Evolutionary conservation across 2,329 filamentous ascomycete genomes (phyloP), one percentile per base, ranked within the genome.

Genomic region (Alternaria metachromatica): DNA sequence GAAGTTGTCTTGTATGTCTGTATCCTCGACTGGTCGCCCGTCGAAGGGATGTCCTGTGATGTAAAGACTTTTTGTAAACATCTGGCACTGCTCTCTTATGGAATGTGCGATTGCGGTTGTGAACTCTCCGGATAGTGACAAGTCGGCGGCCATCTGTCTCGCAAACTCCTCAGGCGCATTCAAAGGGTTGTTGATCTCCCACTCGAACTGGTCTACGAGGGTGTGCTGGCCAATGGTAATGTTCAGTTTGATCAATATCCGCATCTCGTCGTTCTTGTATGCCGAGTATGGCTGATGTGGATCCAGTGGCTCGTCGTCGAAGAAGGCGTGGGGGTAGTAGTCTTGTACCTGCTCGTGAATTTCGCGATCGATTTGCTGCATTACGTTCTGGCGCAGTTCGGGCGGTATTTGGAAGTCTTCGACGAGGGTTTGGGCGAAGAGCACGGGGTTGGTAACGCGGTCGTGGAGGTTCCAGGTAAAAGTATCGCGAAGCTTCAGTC

Each of bases 211-310:
- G 75, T 99, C 96, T 37, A 97, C 91, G 25, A 99, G 85, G 0
- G 94, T 98, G 76, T 97, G 93, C 67, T 93, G 91, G 44, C 95
- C 96, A 76, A 99, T 97, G 7, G 96, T 98, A 75, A 99, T 97
- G 81, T 98, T 97, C 55, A 99, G 86, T 81, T 97, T 98, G 81
- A 99, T 89, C 46, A 97, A 84, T 71, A 99, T 92, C 55, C 96
- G 91, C 95, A 99, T 97, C 83, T 99, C 96, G 78, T 99, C 96
- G 77, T 99, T 97, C 81, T 98, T 98, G 84, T 97, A 97, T 7
- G 96, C 94, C 43, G 87, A 90, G 78, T 98, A 98, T 0, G 95
- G 94, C 12, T 96, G 85, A 76, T 96, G 91, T 2, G 94, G 92
- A 74, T 99, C 95, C 50, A 97, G 85, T 1, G 95, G 89, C 73